Evolutionary conservation across 768 basidiomycete genomes (phyloP), one percentile per base, ranked within the genome.

Genomic region (Podaxis sp.): DNA sequence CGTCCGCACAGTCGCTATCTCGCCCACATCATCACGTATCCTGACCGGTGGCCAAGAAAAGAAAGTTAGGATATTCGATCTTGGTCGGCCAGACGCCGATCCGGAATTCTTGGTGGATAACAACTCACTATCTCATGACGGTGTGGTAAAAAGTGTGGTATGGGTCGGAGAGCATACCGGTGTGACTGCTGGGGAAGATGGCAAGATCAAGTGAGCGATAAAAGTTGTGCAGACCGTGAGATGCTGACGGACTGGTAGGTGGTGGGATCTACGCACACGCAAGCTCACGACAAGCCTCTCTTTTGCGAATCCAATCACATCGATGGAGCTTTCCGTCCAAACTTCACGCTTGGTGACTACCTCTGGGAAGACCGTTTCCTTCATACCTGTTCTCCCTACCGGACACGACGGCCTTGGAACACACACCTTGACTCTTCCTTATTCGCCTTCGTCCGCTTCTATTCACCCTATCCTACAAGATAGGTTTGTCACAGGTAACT

Each of bases 41-140:
- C 80, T 96, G 61, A 93, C 91, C 21, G 96, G 95, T 55, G 96
- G 96, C 1, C 91, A 98, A 76, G 97, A 98, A 74, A 98, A 98
- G 82, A 96, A 93, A 76, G 90, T 96, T 54, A 84, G 97, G 64
- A 86, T 98, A 70, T 99, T 97, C 71, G 93, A 98, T 75, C 82
- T 99, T 46, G 77, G 78, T 56, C 79, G 88, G 51, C 91, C 94
- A 50, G 93, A 96, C 66, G 91, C 91, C 27, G 91, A 93, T 62
- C 91, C 94, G 21, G 84, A 91, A 66, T 84, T 93, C 65, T 82
- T 97, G 57, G 79, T 78, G 40, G 89, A 88, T 67, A 70, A 77
- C 65, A 82, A 85, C 62, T 57, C 78, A 44, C 69, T 84, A 37
- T 86, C 92, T 11, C 95, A 96, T 71, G 91, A 95, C 1, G 95